phyloP scores from a whole-genome alignment of 2,329 filamentous ascomycete genomes.

The Cordyceps javanica region DNA sequence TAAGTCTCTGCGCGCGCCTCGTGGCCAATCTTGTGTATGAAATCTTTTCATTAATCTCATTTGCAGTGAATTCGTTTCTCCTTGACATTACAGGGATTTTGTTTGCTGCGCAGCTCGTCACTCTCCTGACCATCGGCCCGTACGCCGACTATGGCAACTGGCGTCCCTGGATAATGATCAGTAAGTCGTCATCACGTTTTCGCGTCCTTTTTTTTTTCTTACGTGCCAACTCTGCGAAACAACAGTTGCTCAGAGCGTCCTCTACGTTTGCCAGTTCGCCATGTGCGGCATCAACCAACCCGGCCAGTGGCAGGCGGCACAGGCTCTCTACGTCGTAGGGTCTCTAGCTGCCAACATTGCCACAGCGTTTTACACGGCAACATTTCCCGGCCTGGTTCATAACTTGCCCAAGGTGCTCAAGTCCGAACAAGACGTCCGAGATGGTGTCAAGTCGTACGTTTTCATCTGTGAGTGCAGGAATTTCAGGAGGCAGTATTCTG shows the following conservation, averaged over 20 bases:
- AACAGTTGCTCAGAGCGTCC: slow-evolving; percentile 11
- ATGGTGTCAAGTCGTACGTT: slow-evolving; percentile 13
- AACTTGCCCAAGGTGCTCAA: slow-evolving; percentile 17
- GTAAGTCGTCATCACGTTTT: background rate
- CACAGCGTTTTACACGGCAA: slow-evolving; percentile 17
- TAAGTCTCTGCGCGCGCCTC: background rate
- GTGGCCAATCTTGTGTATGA: background rate
- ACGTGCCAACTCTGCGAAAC: background rate
- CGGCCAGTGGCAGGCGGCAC: slow-evolving; percentile 16
- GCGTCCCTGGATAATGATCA: slow-evolving; percentile 20
- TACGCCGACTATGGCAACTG: slow-evolving; percentile 21
- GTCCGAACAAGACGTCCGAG: slow-evolving; percentile 15
- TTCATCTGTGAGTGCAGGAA: background rate
- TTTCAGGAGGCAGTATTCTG: background rate
- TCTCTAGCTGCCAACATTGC: slow-evolving; percentile 18
- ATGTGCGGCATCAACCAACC: slow-evolving; percentile 17
- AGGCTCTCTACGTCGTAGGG: slow-evolving; percentile 17
- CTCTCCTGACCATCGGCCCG: slow-evolving; percentile 17
- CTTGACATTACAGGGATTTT: slow-evolving; percentile 19
- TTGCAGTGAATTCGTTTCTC: slow-evolving; percentile 16
- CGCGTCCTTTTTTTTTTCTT: background rate
- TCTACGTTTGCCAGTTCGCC: slow-evolving; percentile 17
- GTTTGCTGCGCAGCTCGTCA: slow-evolving; percentile 18
- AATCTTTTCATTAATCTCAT: background rate
- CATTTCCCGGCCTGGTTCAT: slow-evolving; percentile 16